A percentile compares a stretch with the other conserved stretches of the same genome.
Conservation (phyloP, 176 grass and related monocot species). For the Zea mays region DNA sequence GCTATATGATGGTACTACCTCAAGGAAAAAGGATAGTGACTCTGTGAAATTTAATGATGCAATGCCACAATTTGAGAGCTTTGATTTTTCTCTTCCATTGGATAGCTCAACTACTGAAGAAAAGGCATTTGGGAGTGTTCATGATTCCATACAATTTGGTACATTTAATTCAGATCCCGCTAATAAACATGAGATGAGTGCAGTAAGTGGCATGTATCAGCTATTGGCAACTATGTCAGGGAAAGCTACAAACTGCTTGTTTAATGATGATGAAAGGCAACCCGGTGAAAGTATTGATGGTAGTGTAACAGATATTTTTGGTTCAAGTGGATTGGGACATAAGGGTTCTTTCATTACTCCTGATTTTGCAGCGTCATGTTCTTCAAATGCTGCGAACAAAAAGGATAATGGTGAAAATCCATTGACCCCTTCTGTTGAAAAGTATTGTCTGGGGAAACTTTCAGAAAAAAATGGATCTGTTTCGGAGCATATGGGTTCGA, state of each 20-base stretch:
- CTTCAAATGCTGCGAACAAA: constrained; percentile 37
- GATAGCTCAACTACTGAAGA: constrained; percentile 31
- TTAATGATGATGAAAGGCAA: constrained; percentile 39
- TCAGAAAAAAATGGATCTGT: constrained; percentile 48
- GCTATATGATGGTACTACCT: constrained; percentile 35
- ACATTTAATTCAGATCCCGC: constrained; percentile 30
- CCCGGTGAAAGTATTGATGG: constrained; percentile 36
- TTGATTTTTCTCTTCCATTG: constrained; percentile 37
- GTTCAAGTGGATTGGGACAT: constrained; percentile 49
- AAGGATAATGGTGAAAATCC: constrained; percentile 43
- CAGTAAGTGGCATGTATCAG: constrained; percentile 37
- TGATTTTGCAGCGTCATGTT: constrained; percentile 45
- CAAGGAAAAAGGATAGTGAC: constrained; percentile 28
- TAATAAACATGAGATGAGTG: constrained; percentile 43
- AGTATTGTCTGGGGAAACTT: constrained; percentile 51
- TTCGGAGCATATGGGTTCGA: constrained; percentile 55
- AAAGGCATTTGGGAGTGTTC: constrained; percentile 27
- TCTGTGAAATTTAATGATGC: constrained; percentile 21
- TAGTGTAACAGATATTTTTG: constrained; percentile 36
- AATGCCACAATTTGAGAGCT: constrained; percentile 51
- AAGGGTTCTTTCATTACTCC: constrained; percentile 45
- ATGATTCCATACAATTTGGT: constrained; percentile 35
- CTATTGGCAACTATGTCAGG: constrained; percentile 50
- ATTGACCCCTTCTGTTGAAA: constrained; percentile 67
- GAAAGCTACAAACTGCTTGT: constrained; percentile 47